These are phyloP conservation scores for Oehlia diaphana DNA, from an alignment of 192 early-diverging fungal species.

Conservation along the genomic window DNA sequence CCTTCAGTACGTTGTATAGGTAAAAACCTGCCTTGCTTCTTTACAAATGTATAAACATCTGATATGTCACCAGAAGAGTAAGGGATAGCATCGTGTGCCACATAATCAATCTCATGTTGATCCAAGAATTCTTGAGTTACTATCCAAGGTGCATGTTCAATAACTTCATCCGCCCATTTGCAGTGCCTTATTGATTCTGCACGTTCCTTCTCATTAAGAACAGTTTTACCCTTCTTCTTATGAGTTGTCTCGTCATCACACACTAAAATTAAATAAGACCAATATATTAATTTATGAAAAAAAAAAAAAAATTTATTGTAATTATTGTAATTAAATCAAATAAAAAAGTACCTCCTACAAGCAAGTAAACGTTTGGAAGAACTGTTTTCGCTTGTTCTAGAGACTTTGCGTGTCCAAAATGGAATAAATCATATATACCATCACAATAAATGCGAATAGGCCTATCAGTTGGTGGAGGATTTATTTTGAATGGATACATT, in stretches of 20 bases:
- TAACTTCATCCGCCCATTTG: conserved; percentile 82
- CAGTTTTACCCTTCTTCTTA: conserved; percentile 76
- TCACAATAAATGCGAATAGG: conserved; percentile 83
- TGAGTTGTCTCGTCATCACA: conserved; percentile 78
- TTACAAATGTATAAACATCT: conserved; percentile 82
- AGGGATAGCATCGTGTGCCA: conserved; percentile 80
- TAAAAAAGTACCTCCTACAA: conserved; percentile 63
- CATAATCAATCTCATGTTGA: conserved; percentile 75
- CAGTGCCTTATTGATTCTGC: conserved; percentile 80
- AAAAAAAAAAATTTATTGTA: too few relatives aligned
- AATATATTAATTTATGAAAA: too few relatives aligned
- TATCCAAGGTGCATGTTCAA: conserved; percentile 75
- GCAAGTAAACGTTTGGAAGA: conserved; percentile 71
- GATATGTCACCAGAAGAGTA: conserved; percentile 68
- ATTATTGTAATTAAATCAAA: not conserved
- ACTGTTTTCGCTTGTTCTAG: conserved; percentile 83
- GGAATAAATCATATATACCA: conserved; percentile 85
- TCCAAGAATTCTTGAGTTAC: conserved; percentile 77
- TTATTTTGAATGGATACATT: conserved; percentile 44
- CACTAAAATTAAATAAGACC: conserved; percentile 35
- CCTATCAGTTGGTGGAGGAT: conserved; percentile 65
- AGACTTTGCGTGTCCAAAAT: conserved; percentile 79
- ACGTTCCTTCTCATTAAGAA: conserved; percentile 75
- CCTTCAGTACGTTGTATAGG: conserved; percentile 80
- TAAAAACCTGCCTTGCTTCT: conserved; percentile 65